These are phyloP conservation scores for Nakaseomyces bracarensis DNA, from an alignment of 1,139 yeast species.

Conservation along the genomic window DNA sequence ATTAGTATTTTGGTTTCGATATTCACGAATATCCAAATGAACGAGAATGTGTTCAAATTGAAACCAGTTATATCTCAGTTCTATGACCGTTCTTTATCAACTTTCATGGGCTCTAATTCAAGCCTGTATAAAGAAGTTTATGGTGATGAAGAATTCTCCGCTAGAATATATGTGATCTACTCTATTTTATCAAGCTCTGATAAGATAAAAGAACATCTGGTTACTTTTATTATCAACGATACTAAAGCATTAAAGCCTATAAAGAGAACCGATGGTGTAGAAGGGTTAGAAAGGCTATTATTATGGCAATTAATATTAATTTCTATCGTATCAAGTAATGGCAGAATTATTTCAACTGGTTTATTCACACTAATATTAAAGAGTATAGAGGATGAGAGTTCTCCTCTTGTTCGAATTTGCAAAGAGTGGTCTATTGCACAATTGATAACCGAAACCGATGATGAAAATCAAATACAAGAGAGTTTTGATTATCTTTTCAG, in stretches of 20 bases:
- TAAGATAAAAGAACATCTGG: constrained; percentile 36
- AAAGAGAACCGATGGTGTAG: constrained; percentile 55
- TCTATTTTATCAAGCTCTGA: constrained; percentile 36
- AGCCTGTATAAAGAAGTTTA: constrained; percentile 44
- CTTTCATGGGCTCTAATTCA: constrained; percentile 12
- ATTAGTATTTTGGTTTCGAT: constrained; percentile 43
- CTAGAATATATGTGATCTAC: constrained; percentile 44
- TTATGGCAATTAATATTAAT: constrained; percentile 46
- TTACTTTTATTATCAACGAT: constrained; percentile 38
- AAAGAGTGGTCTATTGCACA: constrained; percentile 69
- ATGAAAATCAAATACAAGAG: constrained; percentile 27
- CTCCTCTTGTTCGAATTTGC: constrained; percentile 67
- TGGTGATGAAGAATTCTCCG: constrained; percentile 52
- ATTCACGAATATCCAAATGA: constrained; percentile 46
- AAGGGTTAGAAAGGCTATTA: constrained; percentile 58
- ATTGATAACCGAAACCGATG: constrained; percentile 30
- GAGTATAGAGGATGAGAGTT: constrained; percentile 48
- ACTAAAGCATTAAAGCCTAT: constrained; percentile 40
- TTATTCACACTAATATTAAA: constrained; percentile 28
- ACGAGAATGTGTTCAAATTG: constrained; percentile 48
- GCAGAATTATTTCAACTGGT: constrained; percentile 17
- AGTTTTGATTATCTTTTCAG: constrained; percentile 24
- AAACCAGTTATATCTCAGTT: constrained; percentile 49
- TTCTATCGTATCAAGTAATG: constrained; percentile 28
- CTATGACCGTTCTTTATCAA: constrained; percentile 36